Conservation (phyloP, 352 stramenopile species). For the Phytopythium cucurbitacearum region DNA sequence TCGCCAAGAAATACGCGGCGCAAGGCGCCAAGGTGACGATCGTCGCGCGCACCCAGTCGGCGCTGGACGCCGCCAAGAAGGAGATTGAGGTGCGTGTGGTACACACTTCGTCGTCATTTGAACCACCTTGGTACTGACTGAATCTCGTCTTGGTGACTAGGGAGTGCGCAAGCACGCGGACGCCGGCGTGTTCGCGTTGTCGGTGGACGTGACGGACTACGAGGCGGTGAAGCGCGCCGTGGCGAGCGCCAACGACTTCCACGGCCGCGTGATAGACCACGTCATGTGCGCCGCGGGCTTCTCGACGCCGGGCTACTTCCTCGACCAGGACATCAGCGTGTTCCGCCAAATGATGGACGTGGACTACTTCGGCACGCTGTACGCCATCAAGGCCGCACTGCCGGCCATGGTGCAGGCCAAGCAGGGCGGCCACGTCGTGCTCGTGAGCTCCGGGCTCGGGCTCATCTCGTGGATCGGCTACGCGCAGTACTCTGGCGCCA, state of each 20-base stretch:
- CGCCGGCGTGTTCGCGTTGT: slow-evolving; percentile 56
- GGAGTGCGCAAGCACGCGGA: slow-evolving; percentile 23
- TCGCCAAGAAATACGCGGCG: slow-evolving; percentile 67
- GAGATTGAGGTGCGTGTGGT: slow-evolving; percentile 35
- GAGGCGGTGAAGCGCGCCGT: slow-evolving; percentile 56
- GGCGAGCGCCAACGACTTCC: slow-evolving; percentile 59
- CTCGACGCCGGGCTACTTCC: slow-evolving; percentile 62
- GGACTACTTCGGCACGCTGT: slow-evolving; percentile 84
- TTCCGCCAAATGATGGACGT: slow-evolving; percentile 83
- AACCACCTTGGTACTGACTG: slow-evolving; percentile 5
- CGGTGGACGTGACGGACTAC: slow-evolving; percentile 68
- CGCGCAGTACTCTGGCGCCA: slow-evolving; percentile 71
- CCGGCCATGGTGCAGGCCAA: slow-evolving; percentile 76
- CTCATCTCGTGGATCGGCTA: slow-evolving; percentile 84
- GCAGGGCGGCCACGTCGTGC: slow-evolving; percentile 54
- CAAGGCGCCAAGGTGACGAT: slow-evolving; percentile 74
- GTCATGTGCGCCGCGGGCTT: slow-evolving; percentile 67
- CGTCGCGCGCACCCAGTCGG: slow-evolving; percentile 47
- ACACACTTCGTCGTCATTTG: neutral
- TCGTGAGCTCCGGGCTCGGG: slow-evolving; percentile 64
- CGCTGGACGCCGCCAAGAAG: slow-evolving; percentile 57
- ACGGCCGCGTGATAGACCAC: slow-evolving; percentile 62
- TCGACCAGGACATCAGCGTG: slow-evolving; percentile 65
- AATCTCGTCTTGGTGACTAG: neutral
- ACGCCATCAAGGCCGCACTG: slow-evolving; percentile 77